Percentiles rank a stretch among this genome's conserved stretches.
phyloP scores from a whole-genome alignment of 2,329 filamentous ascomycete species.

The Xylaria sp. region DNA sequence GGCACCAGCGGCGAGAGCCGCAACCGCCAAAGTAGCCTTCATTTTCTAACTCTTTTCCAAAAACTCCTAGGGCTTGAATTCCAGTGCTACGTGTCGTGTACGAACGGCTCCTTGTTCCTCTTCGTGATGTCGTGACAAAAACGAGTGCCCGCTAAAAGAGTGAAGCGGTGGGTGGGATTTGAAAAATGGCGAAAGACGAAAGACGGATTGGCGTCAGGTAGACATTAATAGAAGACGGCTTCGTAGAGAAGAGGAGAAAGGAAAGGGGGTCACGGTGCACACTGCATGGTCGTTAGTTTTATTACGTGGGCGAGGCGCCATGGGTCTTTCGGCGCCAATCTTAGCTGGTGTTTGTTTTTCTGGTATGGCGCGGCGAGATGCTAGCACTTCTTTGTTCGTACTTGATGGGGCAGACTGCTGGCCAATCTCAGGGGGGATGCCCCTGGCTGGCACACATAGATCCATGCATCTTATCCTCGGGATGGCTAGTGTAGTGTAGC shows the following conservation, averaged over 20 bases:
- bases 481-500: constrained; percentile 5
- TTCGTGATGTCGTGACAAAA: constrained; percentile 54
- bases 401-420: constrained; percentile 31
- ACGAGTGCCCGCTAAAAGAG: constrained; percentile 89
- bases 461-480: constrained; percentile 11
- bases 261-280: constrained; percentile 51
- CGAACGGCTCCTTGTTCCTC: constrained; percentile 44
- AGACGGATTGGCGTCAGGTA: constrained; percentile 63
- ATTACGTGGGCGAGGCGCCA: constrained; percentile 51
- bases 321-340: constrained; percentile 45
- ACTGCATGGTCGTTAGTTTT: constrained; percentile 55
- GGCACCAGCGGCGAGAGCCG: constrained; percentile 71
- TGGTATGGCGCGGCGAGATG: constrained; percentile 34
- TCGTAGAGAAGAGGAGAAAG: constrained; percentile 56
- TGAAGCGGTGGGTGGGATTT: constrained; percentile 74
- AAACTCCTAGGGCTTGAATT: constrained; percentile 45
- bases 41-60: constrained; percentile 63
- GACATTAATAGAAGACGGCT: constrained; percentile 60
- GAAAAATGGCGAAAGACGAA: constrained; percentile 63
- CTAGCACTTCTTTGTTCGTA: constrained; percentile 31
- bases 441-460: constrained; percentile 22
- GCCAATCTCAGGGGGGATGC: constrained; percentile 25
- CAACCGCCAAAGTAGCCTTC: constrained; percentile 77
- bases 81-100: constrained; percentile 47
- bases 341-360: constrained; percentile 42